Evolutionary conservation across 2,329 filamentous ascomycete species (phyloP), one percentile per base, ranked within the genome.

Genomic region (Ascochyta lentis): DNA sequence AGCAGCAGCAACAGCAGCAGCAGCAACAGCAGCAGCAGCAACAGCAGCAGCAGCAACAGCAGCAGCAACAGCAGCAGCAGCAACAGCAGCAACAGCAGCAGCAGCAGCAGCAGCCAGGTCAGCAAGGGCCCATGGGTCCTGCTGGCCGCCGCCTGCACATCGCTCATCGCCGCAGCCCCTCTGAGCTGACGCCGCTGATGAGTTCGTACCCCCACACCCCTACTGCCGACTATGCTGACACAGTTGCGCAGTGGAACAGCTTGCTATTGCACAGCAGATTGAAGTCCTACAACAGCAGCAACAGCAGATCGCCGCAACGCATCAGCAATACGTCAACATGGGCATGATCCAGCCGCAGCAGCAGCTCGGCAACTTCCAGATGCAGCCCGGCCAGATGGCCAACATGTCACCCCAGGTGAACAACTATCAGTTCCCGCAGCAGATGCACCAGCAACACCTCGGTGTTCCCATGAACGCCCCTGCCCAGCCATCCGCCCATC

Each of bases 241-340:
- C 37, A 38, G 26, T 15, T 37, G 27, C 60, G 44, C 69, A 96
- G 93, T 97, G 91, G 94, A 97, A 83, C 93, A 97, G 85, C 86
- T 96, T 75, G 92, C 92, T 74, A 93, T 98, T 76, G 93, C 96
- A 81, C 94, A 97, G 82, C 94, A 98, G 80, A 97, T 98, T 73
- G 94, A 98, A 80, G 85, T 96, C 74, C 84, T 98, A 72, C 94
- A 98, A 81, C 92, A 96, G 77, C 95, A 98, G 77, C 95, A 98
- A 77, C 93, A 98, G 78, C 93, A 97, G 76, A 96, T 98, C 73
- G 91, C 96, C 79, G 92, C 92, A 68, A 95, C 92, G 63, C 92
- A 97, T 73, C 93, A 97, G 79, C 94, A 98, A 80, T 97, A 96
- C 82, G 89, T 96, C 71, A 96, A 95, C 77, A 93, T 97, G 90